Evolutionary conservation across 495 filamentous ascomycete species (phyloP).

Genomic region (Podospora australis): DNA sequence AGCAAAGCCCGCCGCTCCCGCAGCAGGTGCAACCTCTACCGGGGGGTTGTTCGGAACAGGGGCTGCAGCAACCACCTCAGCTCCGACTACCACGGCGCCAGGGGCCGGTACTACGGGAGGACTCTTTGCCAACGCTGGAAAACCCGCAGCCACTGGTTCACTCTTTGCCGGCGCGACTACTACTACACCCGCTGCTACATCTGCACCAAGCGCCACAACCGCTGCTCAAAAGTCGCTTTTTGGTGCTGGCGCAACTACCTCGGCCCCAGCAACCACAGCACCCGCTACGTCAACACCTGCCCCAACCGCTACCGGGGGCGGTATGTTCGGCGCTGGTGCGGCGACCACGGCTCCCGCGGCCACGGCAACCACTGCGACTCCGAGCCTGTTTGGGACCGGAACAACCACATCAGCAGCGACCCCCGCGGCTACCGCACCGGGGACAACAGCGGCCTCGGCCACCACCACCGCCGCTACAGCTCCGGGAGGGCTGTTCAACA

Average conservation of each 20-base stretch:
- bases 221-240: not conserved
- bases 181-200: slow-evolving; percentile 2
- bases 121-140: slow-evolving; percentile 6
- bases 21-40: not conserved
- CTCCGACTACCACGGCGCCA: slow-evolving; percentile 6
- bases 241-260: not conserved
- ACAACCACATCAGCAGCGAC: not conserved
- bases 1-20: slow-evolving; percentile 12
- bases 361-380: slow-evolving; percentile 10
- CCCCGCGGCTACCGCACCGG: slow-evolving; percentile 3
- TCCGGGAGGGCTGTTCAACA: slow-evolving; percentile 22
- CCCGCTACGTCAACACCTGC: slow-evolving; percentile 2
- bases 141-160: slow-evolving; percentile 8
- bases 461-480: slow-evolving; percentile 23
- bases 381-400: slow-evolving; percentile 3
- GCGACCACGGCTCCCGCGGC: slow-evolving; percentile 8
- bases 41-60: slow-evolving; percentile 13
- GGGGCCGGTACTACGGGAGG: slow-evolving; percentile 3
- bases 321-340: slow-evolving; percentile 9
- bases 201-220: slow-evolving; percentile 16
- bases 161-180: slow-evolving; percentile 17
- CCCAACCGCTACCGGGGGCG: not conserved
- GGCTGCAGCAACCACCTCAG: slow-evolving; percentile 5
- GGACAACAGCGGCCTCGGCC: slow-evolving; percentile 11
- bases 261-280: not conserved